A percentile compares a stretch with the other conserved stretches of the same genome.
Conservation (phyloP, 805 yeast genomes). For the Candida krabiensis region DNA sequence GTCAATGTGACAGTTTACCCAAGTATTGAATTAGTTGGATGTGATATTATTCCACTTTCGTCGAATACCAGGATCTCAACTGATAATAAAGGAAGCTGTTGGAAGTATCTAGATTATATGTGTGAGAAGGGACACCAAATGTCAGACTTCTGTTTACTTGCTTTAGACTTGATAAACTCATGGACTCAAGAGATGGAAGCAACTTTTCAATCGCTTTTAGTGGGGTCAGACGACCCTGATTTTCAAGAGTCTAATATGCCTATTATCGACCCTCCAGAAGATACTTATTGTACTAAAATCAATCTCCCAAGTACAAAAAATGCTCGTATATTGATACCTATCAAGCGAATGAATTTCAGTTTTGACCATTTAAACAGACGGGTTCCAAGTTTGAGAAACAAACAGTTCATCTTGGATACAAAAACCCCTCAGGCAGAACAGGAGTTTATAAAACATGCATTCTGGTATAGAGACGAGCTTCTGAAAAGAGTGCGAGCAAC, state of each 20-base stretch:
- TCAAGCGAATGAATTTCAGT: conserved; percentile 51
- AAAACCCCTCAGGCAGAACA: conserved; percentile 58
- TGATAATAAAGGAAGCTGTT: conserved; percentile 24
- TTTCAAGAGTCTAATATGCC: conserved; percentile 26
- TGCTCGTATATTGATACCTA: conserved; percentile 67
- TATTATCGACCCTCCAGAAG: conserved; percentile 13
- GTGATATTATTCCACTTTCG: conserved; percentile 66
- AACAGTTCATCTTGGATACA: conserved; percentile 66
- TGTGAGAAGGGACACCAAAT: conserved; percentile 33
- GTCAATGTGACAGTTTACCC: conserved; percentile 69
- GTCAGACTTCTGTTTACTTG: conserved; percentile 59
- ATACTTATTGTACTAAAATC: conserved; percentile 17
- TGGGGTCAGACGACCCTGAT: conserved; percentile 21
- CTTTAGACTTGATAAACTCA: conserved; percentile 77
- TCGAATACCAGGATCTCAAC: conserved; percentile 30
- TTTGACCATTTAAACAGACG: conserved; percentile 44
- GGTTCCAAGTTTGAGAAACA: conserved; percentile 70
- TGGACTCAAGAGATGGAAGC: conserved; percentile 62
- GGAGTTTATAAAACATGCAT: conserved; percentile 54
- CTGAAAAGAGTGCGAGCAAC: conserved; percentile 58
- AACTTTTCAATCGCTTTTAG: conserved; percentile 23
- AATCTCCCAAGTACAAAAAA: conserved; percentile 27
- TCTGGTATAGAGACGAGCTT: conserved; percentile 79
- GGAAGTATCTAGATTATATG: conserved; percentile 34
- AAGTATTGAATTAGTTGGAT: conserved; percentile 70